A percentile compares a stretch with the other conserved stretches of the same genome.
phyloP scores from a whole-genome alignment of 495 filamentous ascomycete species.

The Bacidia gigantensis region DNA sequence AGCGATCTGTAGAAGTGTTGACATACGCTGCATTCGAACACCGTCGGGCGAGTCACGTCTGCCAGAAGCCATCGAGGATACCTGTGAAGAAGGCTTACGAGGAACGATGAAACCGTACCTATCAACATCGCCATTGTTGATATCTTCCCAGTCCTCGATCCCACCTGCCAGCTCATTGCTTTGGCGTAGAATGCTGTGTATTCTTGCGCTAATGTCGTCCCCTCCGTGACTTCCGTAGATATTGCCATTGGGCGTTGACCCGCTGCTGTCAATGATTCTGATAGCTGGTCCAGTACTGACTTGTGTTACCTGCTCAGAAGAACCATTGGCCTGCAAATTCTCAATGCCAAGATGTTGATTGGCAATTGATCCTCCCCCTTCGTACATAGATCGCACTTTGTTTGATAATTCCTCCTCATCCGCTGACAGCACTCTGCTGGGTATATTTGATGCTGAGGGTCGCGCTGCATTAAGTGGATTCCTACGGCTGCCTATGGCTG shows the following conservation, averaged over 20 bases:
- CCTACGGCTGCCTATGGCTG: constrained; percentile 14
- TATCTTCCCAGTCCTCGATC: constrained; percentile 88
- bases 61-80: constrained; percentile 20
- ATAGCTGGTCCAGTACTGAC: background rate
- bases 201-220: background rate
- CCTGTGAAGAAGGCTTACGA: constrained; percentile 21
- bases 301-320: background rate
- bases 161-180: constrained; percentile 61
- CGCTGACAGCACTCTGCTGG: constrained; percentile 43
- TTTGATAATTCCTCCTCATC: constrained; percentile 77
- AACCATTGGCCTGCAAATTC: background rate
- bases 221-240: background rate
- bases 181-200: constrained; percentile 24
- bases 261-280: background rate
- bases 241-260: background rate
- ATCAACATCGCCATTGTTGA: constrained; percentile 79
- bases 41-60: constrained; percentile 27
- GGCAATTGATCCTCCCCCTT: constrained; percentile 38
- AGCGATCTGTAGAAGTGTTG: constrained; percentile 49
- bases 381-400: constrained; percentile 86
- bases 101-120: constrained; percentile 82
- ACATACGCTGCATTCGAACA: constrained; percentile 49
- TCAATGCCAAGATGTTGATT: background rate
- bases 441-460: constrained; percentile 19
- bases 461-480: constrained; percentile 13